phyloP scores from a whole-genome alignment of 2,329 filamentous ascomycete species.

The Emmonsiellopsis sp. region DNA sequence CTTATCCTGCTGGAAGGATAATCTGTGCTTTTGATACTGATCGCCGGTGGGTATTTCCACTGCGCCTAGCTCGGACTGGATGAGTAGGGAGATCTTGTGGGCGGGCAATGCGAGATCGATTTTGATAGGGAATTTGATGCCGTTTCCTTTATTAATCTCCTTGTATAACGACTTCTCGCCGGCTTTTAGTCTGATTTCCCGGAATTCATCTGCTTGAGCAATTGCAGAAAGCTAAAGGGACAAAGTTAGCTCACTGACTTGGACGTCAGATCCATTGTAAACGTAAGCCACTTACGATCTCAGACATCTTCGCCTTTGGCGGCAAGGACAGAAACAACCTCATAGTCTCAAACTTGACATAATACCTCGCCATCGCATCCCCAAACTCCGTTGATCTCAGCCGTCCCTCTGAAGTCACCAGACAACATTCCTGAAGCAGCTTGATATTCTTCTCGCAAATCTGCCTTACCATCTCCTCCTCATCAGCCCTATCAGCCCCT shows the following conservation, averaged over 20 bases:
- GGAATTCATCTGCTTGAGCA: constrained; percentile 62
- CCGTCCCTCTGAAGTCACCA: constrained; percentile 44
- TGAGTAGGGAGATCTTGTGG: constrained; percentile 68
- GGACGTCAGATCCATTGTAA: neutral
- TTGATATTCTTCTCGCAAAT: constrained; percentile 63
- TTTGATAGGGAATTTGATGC: constrained; percentile 63
- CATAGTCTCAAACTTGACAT: constrained; percentile 74
- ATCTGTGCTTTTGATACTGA: constrained; percentile 45
- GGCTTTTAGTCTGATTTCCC: constrained; percentile 59
- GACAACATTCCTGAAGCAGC: constrained; percentile 50
- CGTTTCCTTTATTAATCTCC: constrained; percentile 59
- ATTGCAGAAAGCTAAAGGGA: constrained; percentile 52
- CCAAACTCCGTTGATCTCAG: constrained; percentile 64
- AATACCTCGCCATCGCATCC: constrained; percentile 74
- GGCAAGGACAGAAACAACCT: constrained; percentile 56
- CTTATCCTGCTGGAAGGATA: constrained; percentile 54
- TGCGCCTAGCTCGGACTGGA: constrained; percentile 65
- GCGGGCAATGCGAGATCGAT: constrained; percentile 55
- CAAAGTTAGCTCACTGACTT: neutral
- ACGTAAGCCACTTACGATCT: constrained; percentile 50
- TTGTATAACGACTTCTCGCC: constrained; percentile 63
- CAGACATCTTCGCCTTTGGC: constrained; percentile 51
- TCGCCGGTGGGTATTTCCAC: constrained; percentile 55
- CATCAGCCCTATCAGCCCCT: constrained; percentile 38
- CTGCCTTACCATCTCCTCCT: constrained; percentile 57